Evolutionary conservation across 805 yeast species (phyloP).

Genomic region (Zygoascus bituminiphila): DNA sequence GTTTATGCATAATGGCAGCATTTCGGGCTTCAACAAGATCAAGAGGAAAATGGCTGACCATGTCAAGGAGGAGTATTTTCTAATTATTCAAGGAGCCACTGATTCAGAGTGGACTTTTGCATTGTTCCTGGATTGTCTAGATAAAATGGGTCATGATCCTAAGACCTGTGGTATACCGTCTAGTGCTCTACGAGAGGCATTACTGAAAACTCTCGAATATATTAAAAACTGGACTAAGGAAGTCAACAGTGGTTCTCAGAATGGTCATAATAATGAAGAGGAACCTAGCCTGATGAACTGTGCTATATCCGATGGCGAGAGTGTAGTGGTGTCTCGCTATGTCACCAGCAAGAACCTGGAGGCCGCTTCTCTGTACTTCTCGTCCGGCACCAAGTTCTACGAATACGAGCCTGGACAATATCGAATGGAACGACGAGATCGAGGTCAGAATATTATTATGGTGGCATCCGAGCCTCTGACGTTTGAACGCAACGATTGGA

Average conservation of each 20-base stretch:
- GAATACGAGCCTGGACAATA: conserved; percentile 89
- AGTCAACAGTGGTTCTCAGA: conserved; percentile 33
- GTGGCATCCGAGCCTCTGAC: conserved; percentile 96
- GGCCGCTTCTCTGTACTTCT: conserved; percentile 92
- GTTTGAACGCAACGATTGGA: conserved; percentile 96
- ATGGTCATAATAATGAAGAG: conserved; percentile 17
- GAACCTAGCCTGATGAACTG: conserved; percentile 87
- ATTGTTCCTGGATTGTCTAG: conserved; percentile 66
- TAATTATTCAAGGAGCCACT: conserved; percentile 83
- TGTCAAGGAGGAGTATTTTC: conserved; percentile 70
- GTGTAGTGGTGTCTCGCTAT: conserved; percentile 80
- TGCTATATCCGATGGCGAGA: conserved; percentile 89
- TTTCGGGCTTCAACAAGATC: conserved; percentile 62
- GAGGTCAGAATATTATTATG: conserved; percentile 92
- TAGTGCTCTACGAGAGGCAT: conserved; percentile 53
- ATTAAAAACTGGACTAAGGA: conserved; percentile 75
- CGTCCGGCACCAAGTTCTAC: conserved; percentile 84
- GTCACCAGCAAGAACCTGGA: conserved; percentile 85
- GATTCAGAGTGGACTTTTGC: conserved; percentile 95
- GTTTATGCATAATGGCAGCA: conserved; percentile 94
- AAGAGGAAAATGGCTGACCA: conserved; percentile 67
- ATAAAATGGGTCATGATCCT: conserved; percentile 71
- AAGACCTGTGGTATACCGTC: conserved; percentile 42
- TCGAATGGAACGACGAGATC: conserved; percentile 85
- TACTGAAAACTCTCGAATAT: conserved; percentile 62